Base-by-base conservation (phyloP, 176 grass and related monocot species). In the Phoenix dactylifera region DNA sequence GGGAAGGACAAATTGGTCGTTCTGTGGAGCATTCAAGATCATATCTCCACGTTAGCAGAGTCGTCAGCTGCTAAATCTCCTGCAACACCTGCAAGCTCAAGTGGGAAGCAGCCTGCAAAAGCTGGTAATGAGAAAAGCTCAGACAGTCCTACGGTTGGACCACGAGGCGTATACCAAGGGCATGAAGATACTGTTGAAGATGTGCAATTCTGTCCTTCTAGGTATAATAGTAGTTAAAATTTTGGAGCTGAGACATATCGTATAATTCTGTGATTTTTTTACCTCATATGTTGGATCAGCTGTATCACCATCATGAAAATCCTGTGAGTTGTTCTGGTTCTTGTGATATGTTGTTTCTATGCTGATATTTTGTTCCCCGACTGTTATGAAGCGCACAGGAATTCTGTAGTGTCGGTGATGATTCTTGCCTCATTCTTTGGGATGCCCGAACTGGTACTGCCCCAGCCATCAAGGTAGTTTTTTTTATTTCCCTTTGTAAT, bases 321-420 rank as follows among this genome's bases (percentile, higher is more conserved):
- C 10, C 10, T 14, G 35, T 44, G 7, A 44, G 12, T 12, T 44
- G 35, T 44, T 44, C 28, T 30, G 28, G 28, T 30, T 30, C 35
- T 44, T 44, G 35, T 44, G 7, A 44, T 44, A 44, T 14, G 35
- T 44, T 44, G 35, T 14, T 44, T 44, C 35, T 14, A 3, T 44
- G 1, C 35, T 44, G 35, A 44, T 12, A 3, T 44, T 44, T 44
- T 44, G 35, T 44, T 30, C 35, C 35, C 35, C 63, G 69, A 70
- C 26, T 51, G 18, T 65, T 51, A 60, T 91, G 68, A 72, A 91
- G 92, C 70, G 84, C 77, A 57, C 87, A 89, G 60, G 93, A 98
- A 53, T 98, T 98, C 74, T 98, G 93, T 85, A 98, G 93, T 58
- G 87, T 98, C 10, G 81, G 93, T 51, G 93, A 98, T 67, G 93